Percentiles rank a stretch among this genome's conserved stretches.
These are phyloP conservation scores for Epichloe uncinata DNA, from an alignment of 2,329 filamentous ascomycete species.

Conservation along the genomic window DNA sequence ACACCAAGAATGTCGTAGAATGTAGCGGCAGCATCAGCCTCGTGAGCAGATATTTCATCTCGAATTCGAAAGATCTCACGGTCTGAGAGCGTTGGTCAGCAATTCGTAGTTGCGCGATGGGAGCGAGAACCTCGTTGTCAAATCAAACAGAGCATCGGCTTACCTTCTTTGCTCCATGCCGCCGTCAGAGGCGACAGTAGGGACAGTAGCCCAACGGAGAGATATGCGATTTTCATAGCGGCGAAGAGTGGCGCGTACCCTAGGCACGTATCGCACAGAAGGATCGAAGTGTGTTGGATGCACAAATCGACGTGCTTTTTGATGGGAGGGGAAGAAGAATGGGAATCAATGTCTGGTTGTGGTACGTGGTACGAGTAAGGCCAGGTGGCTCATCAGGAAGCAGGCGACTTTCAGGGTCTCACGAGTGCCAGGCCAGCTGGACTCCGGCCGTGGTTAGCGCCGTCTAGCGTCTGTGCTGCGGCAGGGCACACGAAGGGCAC, in stretches of 20 bases:
- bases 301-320: neutral
- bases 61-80: constrained; percentile 94
- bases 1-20: constrained; percentile 94
- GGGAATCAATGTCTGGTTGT: neutral
- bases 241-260: neutral
- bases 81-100: constrained; percentile 40
- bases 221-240: constrained; percentile 55
- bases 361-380: constrained; percentile 4
- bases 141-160: constrained; percentile 9
- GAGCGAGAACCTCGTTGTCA: neutral
- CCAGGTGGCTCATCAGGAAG: constrained; percentile 8
- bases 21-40: constrained; percentile 59
- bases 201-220: constrained; percentile 57
- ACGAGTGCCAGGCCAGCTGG: no score
- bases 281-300: constrained; percentile 1
- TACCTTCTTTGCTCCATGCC: constrained; percentile 82
- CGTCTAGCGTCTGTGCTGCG: no score
- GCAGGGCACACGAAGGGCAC: no score
- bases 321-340: neutral
- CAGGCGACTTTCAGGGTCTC: neutral
- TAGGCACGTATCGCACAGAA: neutral
- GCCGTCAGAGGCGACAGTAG: constrained; percentile 52
- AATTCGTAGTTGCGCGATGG: neutral
- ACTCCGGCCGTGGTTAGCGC: no score
- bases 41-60: constrained; percentile 74